Base-by-base conservation (phyloP, 306 rosid species). In the Quercus gilva region DNA sequence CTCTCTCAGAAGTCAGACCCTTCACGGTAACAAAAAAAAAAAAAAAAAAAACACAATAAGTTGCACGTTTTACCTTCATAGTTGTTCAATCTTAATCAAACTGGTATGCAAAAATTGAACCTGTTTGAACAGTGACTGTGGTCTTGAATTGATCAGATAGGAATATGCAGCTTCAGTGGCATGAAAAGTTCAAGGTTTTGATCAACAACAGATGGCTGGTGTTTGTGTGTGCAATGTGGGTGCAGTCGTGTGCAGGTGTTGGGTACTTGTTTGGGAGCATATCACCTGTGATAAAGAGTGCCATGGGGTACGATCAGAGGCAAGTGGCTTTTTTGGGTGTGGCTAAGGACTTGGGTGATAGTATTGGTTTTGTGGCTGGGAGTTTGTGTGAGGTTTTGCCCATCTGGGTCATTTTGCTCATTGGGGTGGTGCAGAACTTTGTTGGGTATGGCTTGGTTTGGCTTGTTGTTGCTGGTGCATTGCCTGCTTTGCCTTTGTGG, bases 261-360 rank as follows among this genome's bases (percentile, higher is more conserved):
- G 83, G 97, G 10, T 94, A 94, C 86, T 79, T 92, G 84, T 94
- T 94, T 58, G 97, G 98, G 29, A 92, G 97, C 86, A 89, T 94
- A 68, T 94, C 98, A 2, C 98, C 97, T 2, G 88, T 87, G 5
- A 91, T 94, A 15, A 94, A 94, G 83, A 86, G 88, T 81, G 82
- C 81, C 80, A 81, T 91, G 92, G 89, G 88, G 20, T 94, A 79
- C 78, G 90, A 90, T 45, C 98, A 94, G 86, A 84, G 83, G 83
- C 92, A 94, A 79, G 55, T 94, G 20, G 88, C 98, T 1, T 28
- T 79, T 28, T 64, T 94, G 77, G 94, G 92, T 20, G 91, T 87
- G 35, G 97, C 93, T 0, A 94, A 94, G 87, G 98, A 94, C 77
- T 87, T 91, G 31, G 98, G 98, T 6, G 98, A 90, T n/a, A 85